Evolutionary conservation across 202 grass and related monocot species (phyloP), one percentile per base, ranked within the genome.

Genomic region (Panicum hallii): DNA sequence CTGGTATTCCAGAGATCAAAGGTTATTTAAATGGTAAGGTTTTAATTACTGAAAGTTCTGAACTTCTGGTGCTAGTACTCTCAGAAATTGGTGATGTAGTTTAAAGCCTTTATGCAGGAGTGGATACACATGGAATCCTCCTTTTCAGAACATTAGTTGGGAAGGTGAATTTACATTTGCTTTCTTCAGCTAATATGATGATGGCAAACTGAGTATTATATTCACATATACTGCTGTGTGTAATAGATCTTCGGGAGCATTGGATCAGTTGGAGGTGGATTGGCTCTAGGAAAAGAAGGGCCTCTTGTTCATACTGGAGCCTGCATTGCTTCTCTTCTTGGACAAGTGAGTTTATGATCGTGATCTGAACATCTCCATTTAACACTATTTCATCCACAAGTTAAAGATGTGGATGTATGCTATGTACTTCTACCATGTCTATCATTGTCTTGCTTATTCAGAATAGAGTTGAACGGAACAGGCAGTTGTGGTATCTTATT

Each of bases 1-100:
- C 96, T 88, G 96, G 96, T 82, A 99, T 99, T 67, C 97, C 97
- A 46, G 96, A 99, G 89, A 99, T 99, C 66, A 99, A 99, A 90
- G 97, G 97, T 80, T 99, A 99, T 84, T 81, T 99, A 91, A 99
- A 99, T 70, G 97, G 97, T 99, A 96, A 85, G 41, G 41, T 79
- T 79, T 80, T 58, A 63, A 63, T 71, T 53, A 69, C 58, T 42
- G 67, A 75, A 74, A 53, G 58, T 73, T 56, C 26, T 79, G 11
- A 74, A 53, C 52, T 73, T 56, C 26, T 79, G 11, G 28, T 60
- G 57, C 83, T 71, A 26, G 26, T 69, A 67, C 56, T 76, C 42
- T 72, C 11, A 82, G 14, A 52, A 26, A 6, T 50, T 82, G 13
- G 34, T 61, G 70, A 61, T 63, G 61, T 80, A 86, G 76, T 75